Evolutionary conservation across 371 early-diverging fungal genomes (phyloP), one percentile per base, ranked within the genome.

Genomic region (Apophysomyces ossiformis): DNA sequence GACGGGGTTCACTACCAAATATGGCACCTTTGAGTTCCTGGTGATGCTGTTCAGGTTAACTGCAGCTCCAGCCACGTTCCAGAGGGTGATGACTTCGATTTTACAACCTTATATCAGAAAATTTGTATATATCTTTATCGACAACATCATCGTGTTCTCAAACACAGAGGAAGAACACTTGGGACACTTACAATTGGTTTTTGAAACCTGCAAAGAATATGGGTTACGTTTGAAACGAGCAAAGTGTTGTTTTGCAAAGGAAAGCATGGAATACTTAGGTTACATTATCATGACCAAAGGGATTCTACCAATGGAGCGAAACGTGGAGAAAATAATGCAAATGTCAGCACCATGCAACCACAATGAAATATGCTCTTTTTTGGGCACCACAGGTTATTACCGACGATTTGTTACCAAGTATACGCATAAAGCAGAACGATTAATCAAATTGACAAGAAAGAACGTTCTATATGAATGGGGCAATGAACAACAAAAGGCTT

Each of bases 141-240:
- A 85, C 61, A 84, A 87, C 65, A 74, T 87, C n/a, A 57, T 85
- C 2, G 65, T 85, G 1, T 85, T 69, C 58, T 75, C 71, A 4
- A 32, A 39, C 1, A 73, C 67, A 0, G 21, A 64, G 18, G 75
- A 79, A 37, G 78, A 82, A 37, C 85, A 86, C 64, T 1, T 72
- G 1, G 18, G 60, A 6, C 80, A 83, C 56, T 21, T 87, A 0
- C n/a, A 67, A 16, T 1, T 8, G 35, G 71, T 87, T 1, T 72
- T 87, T 5, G 45, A 71, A 32, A 65, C 60, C 18, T 69, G 84
- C 5, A 11, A 63, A 8, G 58, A 68, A 8, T 64, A 67, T 35
- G 60, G 67, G 2, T 50, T 89, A 0, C 58, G 68, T 12, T 63
- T 84, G n/a, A 83, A 82, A 57, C 63, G 61, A 0, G 58, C 21